phyloP scores from a whole-genome alignment of 805 yeast species.

The Kodamaea lidongshanica region DNA sequence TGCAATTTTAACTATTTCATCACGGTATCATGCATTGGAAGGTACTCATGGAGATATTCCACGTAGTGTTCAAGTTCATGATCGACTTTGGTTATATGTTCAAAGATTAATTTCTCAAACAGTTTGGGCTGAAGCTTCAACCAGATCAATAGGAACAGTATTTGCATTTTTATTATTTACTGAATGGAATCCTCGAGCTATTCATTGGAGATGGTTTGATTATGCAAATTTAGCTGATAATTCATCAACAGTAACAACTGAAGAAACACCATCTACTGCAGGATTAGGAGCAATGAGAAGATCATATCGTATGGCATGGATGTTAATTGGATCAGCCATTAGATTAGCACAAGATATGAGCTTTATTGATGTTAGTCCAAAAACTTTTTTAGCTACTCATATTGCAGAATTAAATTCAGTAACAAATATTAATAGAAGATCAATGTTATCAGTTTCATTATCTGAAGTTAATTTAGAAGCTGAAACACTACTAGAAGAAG shows the following conservation, averaged over 20 bases:
- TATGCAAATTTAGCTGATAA: conserved; percentile 61
- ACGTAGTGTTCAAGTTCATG: conserved; percentile 61
- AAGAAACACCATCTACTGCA: conserved; percentile 45
- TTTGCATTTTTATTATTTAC: conserved; percentile 78
- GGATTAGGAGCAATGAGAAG: conserved; percentile 83
- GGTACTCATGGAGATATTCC: conserved; percentile 28
- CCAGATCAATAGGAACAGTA: conserved; percentile 81
- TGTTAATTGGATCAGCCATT: conserved; percentile 83
- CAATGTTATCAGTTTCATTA: conserved; percentile 69
- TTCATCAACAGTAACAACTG: conserved; percentile 5
- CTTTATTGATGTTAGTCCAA: conserved; percentile 64
- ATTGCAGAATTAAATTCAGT: conserved; percentile 78
- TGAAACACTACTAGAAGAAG: conserved; percentile 34
- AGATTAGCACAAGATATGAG: conserved; percentile 84
- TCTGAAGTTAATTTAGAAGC: conserved; percentile 57
- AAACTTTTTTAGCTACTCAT: conserved; percentile 78
- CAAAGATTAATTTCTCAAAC: conserved; percentile 77
- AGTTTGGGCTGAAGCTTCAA: conserved; percentile 91
- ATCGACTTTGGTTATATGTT: conserved; percentile 76
- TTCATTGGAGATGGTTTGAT: conserved; percentile 83
- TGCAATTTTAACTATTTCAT: conserved; percentile 72
- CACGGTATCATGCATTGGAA: conserved; percentile 65
- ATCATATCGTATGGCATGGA: conserved; percentile 88
- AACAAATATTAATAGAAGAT: conserved; percentile 69
- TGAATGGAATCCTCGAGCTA: conserved; percentile 95